A percentile compares a stretch with the other conserved stretches of the same genome.
Conservation (phyloP, 805 yeast species). For the Candida multigemmis region DNA sequence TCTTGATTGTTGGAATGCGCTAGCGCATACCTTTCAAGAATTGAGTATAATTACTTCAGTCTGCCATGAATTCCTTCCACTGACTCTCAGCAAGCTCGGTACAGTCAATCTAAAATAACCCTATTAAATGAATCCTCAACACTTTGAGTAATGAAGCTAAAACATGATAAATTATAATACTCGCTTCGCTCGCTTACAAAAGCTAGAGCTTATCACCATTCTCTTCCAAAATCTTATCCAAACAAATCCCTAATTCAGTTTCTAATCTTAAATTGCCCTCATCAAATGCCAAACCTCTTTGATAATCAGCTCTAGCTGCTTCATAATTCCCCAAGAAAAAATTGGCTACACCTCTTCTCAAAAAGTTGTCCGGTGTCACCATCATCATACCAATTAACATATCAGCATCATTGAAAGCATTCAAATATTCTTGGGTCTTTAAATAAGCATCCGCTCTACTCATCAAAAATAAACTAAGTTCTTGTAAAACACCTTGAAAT, state of each 20-base stretch:
- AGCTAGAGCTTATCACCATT: slow-evolving; percentile 42
- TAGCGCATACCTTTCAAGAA: too few species aligned
- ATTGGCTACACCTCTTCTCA: slow-evolving; percentile 61
- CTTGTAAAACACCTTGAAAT: slow-evolving; percentile 65
- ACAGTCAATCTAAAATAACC: too few species aligned
- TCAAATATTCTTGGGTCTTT: slow-evolving; percentile 42
- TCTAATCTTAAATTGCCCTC: slow-evolving; percentile 42
- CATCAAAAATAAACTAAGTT: slow-evolving; percentile 54
- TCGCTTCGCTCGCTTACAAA: too few species aligned
- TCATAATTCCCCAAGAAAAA: slow-evolving; percentile 53
- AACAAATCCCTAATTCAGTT: slow-evolving; percentile 38
- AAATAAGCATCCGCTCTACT: slow-evolving; percentile 65
- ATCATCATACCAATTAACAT: slow-evolving; percentile 51
- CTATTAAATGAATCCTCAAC: too few species aligned
- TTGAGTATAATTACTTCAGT: too few species aligned
- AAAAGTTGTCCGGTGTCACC: slow-evolving; percentile 58
- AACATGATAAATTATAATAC: too few species aligned
- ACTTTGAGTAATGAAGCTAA: too few species aligned
- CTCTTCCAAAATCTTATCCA: slow-evolving; percentile 42
- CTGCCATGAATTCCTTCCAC: too few species aligned
- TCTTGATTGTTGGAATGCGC: too few species aligned
- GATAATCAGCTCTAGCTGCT: slow-evolving; percentile 57
- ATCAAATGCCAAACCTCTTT: slow-evolving; percentile 62
- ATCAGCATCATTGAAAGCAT: slow-evolving; percentile 65
- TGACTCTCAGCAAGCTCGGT: too few species aligned